These are phyloP conservation scores for Agrostemma githago DNA, from an alignment of 148 eudicot species.

Conservation along the genomic window DNA sequence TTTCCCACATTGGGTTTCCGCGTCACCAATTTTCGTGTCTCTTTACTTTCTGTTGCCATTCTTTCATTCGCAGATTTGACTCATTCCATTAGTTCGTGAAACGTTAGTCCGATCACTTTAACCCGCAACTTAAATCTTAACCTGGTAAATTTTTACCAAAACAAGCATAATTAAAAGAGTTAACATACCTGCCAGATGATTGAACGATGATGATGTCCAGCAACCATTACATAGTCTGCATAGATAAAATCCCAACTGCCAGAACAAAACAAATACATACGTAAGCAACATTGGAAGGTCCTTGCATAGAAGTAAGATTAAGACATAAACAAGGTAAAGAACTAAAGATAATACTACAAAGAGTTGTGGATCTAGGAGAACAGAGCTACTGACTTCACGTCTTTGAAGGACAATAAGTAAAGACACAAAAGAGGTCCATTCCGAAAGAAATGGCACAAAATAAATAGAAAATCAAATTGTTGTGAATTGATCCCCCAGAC, in stretches of 20 bases:
- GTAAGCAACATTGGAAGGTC: conserved; percentile 17
- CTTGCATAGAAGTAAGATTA: conserved; percentile 7
- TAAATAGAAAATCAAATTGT: conserved; percentile 1
- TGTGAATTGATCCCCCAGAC: not conserved
- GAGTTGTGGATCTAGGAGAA: not conserved
- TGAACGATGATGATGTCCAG: conserved; percentile 86
- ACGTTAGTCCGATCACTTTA: too few species aligned
- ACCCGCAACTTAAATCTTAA: too few species aligned
- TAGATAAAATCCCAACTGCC: conserved; percentile 98
- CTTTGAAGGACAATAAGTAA: conserved; percentile 1
- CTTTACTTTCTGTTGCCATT: too few species aligned
- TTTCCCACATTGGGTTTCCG: too few species aligned
- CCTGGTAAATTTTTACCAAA: too few species aligned
- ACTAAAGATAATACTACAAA: not conserved
- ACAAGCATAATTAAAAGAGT: not conserved
- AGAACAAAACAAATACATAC: not conserved
- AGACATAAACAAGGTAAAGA: not conserved
- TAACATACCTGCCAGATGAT: conserved; percentile 89
- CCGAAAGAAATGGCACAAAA: not conserved
- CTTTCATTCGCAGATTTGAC: too few species aligned
- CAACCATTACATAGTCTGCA: conserved; percentile 96
- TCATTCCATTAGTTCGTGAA: too few species aligned
- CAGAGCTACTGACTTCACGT: not conserved
- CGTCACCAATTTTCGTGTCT: too few species aligned
- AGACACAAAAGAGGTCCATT: conserved; percentile 1